Evolutionary conservation across 1,284 basidiomycete species (phyloP).

Genomic region (Cerrena zonata): DNA sequence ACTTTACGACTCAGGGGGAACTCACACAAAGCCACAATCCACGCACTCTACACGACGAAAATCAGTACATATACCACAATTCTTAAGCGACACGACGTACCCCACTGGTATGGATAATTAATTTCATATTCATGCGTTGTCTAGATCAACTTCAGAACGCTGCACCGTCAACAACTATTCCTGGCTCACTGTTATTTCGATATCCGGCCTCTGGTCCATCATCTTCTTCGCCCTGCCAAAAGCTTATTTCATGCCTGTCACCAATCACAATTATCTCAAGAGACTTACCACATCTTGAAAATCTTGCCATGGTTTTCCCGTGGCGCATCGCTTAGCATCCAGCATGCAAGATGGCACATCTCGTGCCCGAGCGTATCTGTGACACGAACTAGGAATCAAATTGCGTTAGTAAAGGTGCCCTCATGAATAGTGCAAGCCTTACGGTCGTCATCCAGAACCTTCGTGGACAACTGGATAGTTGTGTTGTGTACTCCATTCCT

Average conservation of each 20-base stretch:
- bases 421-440: too few relatives aligned
- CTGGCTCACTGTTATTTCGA: constrained; percentile 67
- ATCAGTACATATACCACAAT: background rate
- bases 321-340: constrained; percentile 65
- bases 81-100: constrained; percentile 34
- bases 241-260: background rate
- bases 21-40: too few relatives aligned
- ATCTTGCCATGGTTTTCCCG: constrained; percentile 64
- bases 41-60: background rate
- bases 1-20: too few relatives aligned
- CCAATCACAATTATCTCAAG: background rate
- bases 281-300: constrained; percentile 64
- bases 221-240: constrained; percentile 55
- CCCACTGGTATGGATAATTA: constrained; percentile 72
- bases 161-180: constrained; percentile 1
- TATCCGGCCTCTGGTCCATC: constrained; percentile 56
- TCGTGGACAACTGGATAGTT: constrained; percentile 70
- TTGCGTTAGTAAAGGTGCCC: background rate
- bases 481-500: constrained; percentile 45
- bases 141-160: constrained; percentile 29
- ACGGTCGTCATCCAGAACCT: constrained; percentile 74
- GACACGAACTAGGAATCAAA: constrained; percentile 31
- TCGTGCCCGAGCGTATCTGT: constrained; percentile 78
- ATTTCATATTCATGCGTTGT: constrained; percentile 74
- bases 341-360: constrained; percentile 82